Base-by-base conservation (phyloP, 805 yeast species). In the Wickerhamiella sorbophila region DNA sequence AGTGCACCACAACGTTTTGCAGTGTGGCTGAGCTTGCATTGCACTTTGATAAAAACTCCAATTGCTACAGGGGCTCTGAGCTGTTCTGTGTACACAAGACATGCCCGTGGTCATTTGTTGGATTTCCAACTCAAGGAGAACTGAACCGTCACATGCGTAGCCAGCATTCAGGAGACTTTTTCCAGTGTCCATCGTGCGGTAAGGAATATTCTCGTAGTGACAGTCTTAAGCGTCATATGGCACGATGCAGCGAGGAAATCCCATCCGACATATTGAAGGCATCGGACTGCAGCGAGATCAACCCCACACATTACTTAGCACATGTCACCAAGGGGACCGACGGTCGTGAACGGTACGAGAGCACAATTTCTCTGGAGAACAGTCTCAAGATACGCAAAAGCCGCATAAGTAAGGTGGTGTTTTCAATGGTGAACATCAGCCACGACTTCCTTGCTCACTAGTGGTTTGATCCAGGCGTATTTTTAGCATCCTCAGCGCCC, bases 31-130 rank as follows among this genome's bases (percentile, higher is more conserved):
- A 20, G 29, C 16, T 19, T 3, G 37, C 37, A 5, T 3, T 14
- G 17, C 37, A 34, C 14, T 20, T 20, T 17, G 37, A 19, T 12
- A 16, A 4, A 5, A 9, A n/a, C 15, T 22, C 33, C n/a, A n/a
- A n/a, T n/a, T n/a, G n/a, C n/a, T n/a, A n/a, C n/a, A n/a, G 4
- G 33, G 17, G 33, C 33, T 16, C 17, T 19, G 33, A 3, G 18
- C 4, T 31, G 15, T 31, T 19, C 5, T 3, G 33, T 31, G 17
- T 19, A 31, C 8, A 12, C 29, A 5, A 5, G 4, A 21, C 10
- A 16, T 34, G 37, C n/a, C 37, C 37, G 15, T 34, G 37, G 37
- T 24, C 37, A 4, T 19, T 18, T 15, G 15, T 34, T 10, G 27
- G 37, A 4, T 34, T 34, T 17, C 26, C 18, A 10, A 12, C 8